Conservation (phyloP, 441 rosid species). For the Euphorbia celastroides region DNA sequence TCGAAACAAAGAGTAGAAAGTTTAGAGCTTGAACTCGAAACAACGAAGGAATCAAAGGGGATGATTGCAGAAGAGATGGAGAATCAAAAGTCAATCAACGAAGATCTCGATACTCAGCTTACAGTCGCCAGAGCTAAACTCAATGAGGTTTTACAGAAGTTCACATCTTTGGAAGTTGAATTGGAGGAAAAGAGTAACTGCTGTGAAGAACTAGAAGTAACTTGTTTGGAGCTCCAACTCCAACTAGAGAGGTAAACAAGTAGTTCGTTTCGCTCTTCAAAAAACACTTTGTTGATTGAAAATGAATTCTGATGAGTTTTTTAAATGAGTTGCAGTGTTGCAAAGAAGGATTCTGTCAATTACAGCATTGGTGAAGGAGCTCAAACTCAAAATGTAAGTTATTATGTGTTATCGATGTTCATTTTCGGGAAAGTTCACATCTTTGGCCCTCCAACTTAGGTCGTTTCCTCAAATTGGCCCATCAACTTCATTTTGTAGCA, state of each 20-base stretch:
- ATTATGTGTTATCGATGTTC: slow-evolving; percentile 15
- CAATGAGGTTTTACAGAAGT: slow-evolving; percentile 62
- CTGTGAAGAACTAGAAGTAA: slow-evolving; percentile 85
- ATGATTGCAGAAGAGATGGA: slow-evolving; percentile 63
- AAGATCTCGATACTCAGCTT: slow-evolving; percentile 81
- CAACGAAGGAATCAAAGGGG: slow-evolving; percentile 42
- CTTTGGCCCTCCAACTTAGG: no score
- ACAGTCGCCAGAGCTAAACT: slow-evolving; percentile 51
- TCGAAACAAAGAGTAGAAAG: slow-evolving; percentile 38
- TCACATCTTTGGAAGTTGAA: slow-evolving; percentile 83
- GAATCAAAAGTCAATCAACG: slow-evolving; percentile 61
- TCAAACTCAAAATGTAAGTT: slow-evolving; percentile 37
- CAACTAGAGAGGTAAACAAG: slow-evolving; percentile 67
- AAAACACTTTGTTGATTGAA: background rate
- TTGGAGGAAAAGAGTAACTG: slow-evolving; percentile 70
- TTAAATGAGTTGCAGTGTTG: slow-evolving; percentile 41
- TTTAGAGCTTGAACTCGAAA: slow-evolving; percentile 43
- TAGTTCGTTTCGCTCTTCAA: slow-evolving; percentile 1
- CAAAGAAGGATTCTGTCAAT: slow-evolving; percentile 47
- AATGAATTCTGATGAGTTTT: slow-evolving; percentile 14
- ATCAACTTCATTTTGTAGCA: no score
- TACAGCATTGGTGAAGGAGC: slow-evolving; percentile 44
- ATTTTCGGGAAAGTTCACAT: background rate
- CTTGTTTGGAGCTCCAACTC: slow-evolving; percentile 90
- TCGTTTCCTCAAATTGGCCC: no score